phyloP scores from a whole-genome alignment of 306 rosid genomes.

The Vicia villosa region DNA sequence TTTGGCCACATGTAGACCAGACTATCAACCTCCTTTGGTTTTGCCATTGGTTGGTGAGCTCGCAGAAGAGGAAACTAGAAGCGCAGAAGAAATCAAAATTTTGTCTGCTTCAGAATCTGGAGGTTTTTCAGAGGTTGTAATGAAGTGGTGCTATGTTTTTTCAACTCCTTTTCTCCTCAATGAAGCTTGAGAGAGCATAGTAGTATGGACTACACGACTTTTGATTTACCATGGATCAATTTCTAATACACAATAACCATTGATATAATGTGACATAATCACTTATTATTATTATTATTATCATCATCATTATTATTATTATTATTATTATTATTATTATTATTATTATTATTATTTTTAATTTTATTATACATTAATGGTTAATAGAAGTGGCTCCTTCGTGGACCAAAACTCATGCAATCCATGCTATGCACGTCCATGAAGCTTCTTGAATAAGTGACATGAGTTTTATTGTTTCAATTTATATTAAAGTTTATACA shows the following conservation, averaged over 20 bases:
- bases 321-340: background rate
- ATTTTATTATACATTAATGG: background rate
- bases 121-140: constrained; percentile 74
- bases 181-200: constrained; percentile 12
- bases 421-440: background rate
- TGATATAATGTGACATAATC: background rate
- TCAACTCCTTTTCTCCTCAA: constrained; percentile 24
- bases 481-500: too few relatives aligned
- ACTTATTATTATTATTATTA: background rate
- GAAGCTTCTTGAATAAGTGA: constrained; percentile 7
- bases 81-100: constrained; percentile 52
- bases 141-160: constrained; percentile 16
- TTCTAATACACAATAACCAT: background rate
- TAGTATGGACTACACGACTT: background rate
- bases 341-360: background rate
- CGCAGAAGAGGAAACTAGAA: constrained; percentile 54
- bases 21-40: constrained; percentile 73
- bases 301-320: background rate
- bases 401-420: background rate
- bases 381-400: background rate
- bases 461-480: constrained; percentile 4
- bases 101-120: constrained; percentile 54
- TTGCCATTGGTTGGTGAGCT: constrained; percentile 71
- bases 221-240: background rate
- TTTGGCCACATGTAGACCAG: constrained; percentile 73